Evolutionary conservation across 805 yeast species (phyloP), one percentile per base, ranked within the genome.

Genomic region (Candida multigemmis): DNA sequence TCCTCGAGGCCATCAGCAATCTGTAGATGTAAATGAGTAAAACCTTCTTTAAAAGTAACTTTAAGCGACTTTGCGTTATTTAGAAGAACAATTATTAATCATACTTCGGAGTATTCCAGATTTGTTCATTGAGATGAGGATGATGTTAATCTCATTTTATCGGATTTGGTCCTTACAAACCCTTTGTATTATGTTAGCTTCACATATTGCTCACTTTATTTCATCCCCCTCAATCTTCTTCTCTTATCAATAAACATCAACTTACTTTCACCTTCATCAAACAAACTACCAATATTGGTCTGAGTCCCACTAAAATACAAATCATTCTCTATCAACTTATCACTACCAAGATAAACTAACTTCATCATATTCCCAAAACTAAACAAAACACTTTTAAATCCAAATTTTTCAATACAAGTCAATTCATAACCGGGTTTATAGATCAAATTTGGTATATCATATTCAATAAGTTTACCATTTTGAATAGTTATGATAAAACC

Each of bases 291-390:
- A 23, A 49, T 36, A 4, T 51, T 46, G 23, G 55, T 46, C 7
- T 40, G 57, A 44, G 45, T 60, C 46, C 45, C 64, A 4, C 56
- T 52, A 32, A 61, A 67, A 32, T 68, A 65, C 19, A 68, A 65
- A 22, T 71, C 75, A 27, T 68, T 69, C 37, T 75, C 78, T 14
- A 79, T 69, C 35, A 79, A 57, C 34, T 78, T 83, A 32, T 78
- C 85, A 40, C 72, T 77, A 5, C 94, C 94, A 36, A 81, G 60
- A 44, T 79, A 82, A 16, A 84, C 53, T 17, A 84, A 68, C 44
- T 78, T 77, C 67, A 84, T 68, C 11, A 71, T 49, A 38, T 77
- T 78, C 16, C 91, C 93, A 48, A 81, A 77, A 14, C 76, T 76
- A 14, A 79, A 77, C 20, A 81, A 77, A 12, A 82, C 71, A 0